These are phyloP conservation scores for Adansonia rubrostipa DNA, from an alignment of 441 rosid genomes.

Conservation along the genomic window DNA sequence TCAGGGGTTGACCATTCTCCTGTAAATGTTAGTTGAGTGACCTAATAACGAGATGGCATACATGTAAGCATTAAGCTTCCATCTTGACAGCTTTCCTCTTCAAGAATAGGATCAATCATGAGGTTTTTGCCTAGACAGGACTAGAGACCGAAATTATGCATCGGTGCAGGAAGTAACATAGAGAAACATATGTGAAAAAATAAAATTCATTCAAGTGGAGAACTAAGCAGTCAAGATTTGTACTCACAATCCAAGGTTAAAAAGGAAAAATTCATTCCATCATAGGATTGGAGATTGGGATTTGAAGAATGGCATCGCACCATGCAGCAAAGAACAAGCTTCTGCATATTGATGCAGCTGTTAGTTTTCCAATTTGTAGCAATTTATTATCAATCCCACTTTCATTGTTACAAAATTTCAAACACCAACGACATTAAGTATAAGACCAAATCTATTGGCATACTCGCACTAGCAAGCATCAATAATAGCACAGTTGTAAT, in stretches of 20 bases:
- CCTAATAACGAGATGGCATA: slow-evolving; percentile 72
- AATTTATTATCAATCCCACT: not conserved
- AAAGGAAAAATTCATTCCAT: not conserved
- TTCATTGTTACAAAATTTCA: not conserved
- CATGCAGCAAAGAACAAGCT: slow-evolving; percentile 8
- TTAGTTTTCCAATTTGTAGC: not conserved
- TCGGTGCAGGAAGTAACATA: not conserved
- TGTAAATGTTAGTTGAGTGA: slow-evolving; percentile 61
- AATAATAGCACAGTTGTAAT: not conserved
- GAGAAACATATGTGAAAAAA: not conserved
- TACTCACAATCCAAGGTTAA: not conserved
- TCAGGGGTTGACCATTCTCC: slow-evolving; percentile 71
- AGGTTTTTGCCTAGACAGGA: slow-evolving; percentile 64
- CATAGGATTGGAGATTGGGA: not conserved
- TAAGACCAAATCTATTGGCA: not conserved
- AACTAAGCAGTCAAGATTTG: not conserved
- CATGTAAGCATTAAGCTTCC: slow-evolving; percentile 64
- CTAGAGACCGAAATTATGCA: slow-evolving; percentile 36
- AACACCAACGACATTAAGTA: slow-evolving; percentile 1
- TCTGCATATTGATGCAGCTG: not conserved
- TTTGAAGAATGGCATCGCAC: slow-evolving; percentile 10
- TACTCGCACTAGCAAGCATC: not conserved
- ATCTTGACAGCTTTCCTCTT: slow-evolving; percentile 75
- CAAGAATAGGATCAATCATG: slow-evolving; percentile 62
- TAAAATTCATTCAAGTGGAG: slow-evolving; percentile 2